phyloP scores from a whole-genome alignment of 1,284 basidiomycete genomes.

The Farysia itapuensis region DNA sequence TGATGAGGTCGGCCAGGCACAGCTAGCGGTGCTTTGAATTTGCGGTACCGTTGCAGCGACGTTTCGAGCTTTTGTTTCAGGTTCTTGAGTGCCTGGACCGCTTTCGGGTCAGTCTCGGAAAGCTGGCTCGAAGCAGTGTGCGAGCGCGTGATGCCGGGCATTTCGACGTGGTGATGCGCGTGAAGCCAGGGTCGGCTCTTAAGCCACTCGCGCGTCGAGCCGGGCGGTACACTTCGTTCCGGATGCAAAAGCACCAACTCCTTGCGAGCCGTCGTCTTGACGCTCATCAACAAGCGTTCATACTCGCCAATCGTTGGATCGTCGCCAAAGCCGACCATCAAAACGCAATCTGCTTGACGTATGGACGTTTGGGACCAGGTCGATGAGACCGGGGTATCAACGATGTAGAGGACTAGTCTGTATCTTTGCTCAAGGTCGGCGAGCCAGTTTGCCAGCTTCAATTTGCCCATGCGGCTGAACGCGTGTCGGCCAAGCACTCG shows the following conservation, averaged over 20 bases:
- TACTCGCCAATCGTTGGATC: slow-evolving; percentile 86
- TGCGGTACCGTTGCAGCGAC: slow-evolving; percentile 73
- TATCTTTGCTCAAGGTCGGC: slow-evolving; percentile 57
- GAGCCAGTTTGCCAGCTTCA: slow-evolving; percentile 58
- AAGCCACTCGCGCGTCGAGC: slow-evolving; percentile 93
- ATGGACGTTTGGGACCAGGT: slow-evolving; percentile 58
- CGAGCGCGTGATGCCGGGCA: slow-evolving; percentile 66
- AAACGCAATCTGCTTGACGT: slow-evolving; percentile 83
- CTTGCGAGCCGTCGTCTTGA: slow-evolving; percentile 96
- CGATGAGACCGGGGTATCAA: slow-evolving; percentile 56
- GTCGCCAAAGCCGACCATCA: slow-evolving; percentile 82
- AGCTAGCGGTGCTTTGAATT: slow-evolving; percentile 59
- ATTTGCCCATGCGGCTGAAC: slow-evolving; percentile 59
- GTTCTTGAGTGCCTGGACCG: slow-evolving; percentile 74
- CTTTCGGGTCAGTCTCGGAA: slow-evolving; percentile 74
- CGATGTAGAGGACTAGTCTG: slow-evolving; percentile 56
- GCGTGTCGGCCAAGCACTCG: slow-evolving; percentile 56
- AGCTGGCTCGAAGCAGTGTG: slow-evolving; percentile 45
- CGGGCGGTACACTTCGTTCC: slow-evolving; percentile 82
- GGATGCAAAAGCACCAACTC: slow-evolving; percentile 92
- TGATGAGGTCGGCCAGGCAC: slow-evolving; percentile 67
- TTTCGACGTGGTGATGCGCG: slow-evolving; percentile 85
- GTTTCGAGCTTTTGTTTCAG: slow-evolving; percentile 87
- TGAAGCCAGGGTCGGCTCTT: slow-evolving; percentile 95
- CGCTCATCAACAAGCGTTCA: slow-evolving; percentile 78